phyloP scores from a whole-genome alignment of 2,329 filamentous ascomycete genomes.

The Nemania serpens region DNA sequence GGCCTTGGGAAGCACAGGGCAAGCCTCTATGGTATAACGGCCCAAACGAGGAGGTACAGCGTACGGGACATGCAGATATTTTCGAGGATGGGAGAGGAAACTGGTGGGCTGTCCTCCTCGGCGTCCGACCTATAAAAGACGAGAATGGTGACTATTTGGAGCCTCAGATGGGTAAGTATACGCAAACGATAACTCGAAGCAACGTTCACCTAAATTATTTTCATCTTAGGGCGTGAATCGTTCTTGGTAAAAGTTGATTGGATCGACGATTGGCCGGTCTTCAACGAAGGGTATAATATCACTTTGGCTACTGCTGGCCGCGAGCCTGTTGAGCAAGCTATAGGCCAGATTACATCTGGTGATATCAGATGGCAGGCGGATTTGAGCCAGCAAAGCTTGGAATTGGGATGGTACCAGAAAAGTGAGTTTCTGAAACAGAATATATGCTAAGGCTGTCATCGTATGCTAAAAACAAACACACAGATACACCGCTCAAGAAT shows the following conservation, averaged over 20 bases:
- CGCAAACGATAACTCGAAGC: too few species aligned
- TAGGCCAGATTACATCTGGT: conserved; percentile 36
- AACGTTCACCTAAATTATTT: background rate
- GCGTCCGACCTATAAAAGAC: conserved; percentile 45
- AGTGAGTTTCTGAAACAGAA: conserved; percentile 28
- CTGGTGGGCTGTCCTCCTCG: conserved; percentile 56
- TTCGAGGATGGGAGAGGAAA: conserved; percentile 50
- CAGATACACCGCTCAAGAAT: conserved; percentile 53
- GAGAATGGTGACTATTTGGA: conserved; percentile 40
- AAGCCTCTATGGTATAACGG: conserved; percentile 54
- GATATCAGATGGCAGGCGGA: conserved; percentile 43
- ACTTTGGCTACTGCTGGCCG: conserved; percentile 44
- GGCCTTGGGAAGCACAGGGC: conserved; percentile 54
- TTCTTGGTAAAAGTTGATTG: conserved; percentile 56
- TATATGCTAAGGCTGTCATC: background rate
- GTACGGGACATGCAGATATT: conserved; percentile 55
- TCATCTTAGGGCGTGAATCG: conserved; percentile 44
- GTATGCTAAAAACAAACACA: background rate
- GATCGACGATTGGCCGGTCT: conserved; percentile 56
- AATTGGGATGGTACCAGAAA: conserved; percentile 48
- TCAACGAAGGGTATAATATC: conserved; percentile 53
- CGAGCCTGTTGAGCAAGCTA: conserved; percentile 27
- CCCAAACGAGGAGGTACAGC: conserved; percentile 52
- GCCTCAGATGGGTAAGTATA: conserved; percentile 48
- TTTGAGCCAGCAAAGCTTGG: conserved; percentile 40